Evolutionary conservation across 257 asterid genomes (phyloP), one percentile per base, ranked within the genome.

Genomic region (Paulownia fortunei): DNA sequence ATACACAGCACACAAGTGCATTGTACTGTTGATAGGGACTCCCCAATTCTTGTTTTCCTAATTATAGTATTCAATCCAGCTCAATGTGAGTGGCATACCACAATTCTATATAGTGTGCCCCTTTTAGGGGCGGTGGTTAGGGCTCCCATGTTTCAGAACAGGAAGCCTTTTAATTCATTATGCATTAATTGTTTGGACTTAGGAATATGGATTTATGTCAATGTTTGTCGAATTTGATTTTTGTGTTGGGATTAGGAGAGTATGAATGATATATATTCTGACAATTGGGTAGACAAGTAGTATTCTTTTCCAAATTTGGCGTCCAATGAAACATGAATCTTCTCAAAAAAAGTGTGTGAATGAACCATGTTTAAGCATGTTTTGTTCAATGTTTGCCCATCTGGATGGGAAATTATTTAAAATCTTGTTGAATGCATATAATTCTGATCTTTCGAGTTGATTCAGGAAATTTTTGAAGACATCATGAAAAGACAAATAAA

Each of bases 1-100:
- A 85, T 78, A 55, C 59, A 66, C 55, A 16, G 30, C 10, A 51
- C 10, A 2, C 8, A 26, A n/a, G n/a, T n/a, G n/a, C 30, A 21
- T 1, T 0, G 1, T 3, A 6, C 0, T 34, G 3, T 49, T 64
- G 7, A 66, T 54, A n/a, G n/a, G n/a, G n/a, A 30, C 36, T 30
- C 36, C 2, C 36, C 4, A 30, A 4, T 18, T 1, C 27, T 8
- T 21, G 32, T 34, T 27, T 15, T 58, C 15, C 1, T 16, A n/a
- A n/a, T n/a, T n/a, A n/a, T 8, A n/a, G 4, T 23, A 9, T 72
- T 72, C 39, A 23, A 27, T 87, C 88, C 94, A 86, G 88, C 90
- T 86, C 84, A 80, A 46, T 24, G 52, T 4, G 30, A 52, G 79
- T 76, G 89, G 81, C 76, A 75, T 15, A 47, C 63, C 18, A 9